Evolutionary conservation across 345 rosid genomes (phyloP).

Genomic region (Durio zibethinus): DNA sequence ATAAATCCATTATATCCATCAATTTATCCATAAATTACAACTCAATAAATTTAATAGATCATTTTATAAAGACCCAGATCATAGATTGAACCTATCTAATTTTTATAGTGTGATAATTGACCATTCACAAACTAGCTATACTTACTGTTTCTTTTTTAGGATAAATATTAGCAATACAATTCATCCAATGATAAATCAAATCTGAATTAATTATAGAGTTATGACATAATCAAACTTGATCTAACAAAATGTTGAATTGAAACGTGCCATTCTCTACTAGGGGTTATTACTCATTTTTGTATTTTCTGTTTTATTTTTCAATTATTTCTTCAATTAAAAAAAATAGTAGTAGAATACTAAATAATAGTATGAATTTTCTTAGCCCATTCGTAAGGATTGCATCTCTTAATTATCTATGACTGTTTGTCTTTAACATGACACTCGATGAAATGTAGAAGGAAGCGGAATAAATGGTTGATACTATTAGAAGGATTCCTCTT

Average conservation of each 20-base stretch:
- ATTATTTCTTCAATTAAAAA: background rate
- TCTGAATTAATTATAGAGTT: background rate
- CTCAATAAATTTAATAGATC: background rate
- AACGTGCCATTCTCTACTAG: background rate
- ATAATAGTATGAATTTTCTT: background rate
- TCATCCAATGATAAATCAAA: background rate
- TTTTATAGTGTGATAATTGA: background rate
- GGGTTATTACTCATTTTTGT: slow-evolving; percentile 6
- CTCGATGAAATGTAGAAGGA: too few relatives aligned
- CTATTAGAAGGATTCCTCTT: too few relatives aligned
- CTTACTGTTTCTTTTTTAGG: background rate
- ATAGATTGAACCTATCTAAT: background rate
- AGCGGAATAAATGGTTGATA: too few relatives aligned
- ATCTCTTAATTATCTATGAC: background rate
- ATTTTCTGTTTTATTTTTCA: background rate
- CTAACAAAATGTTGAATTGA: background rate
- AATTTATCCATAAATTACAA: too few relatives aligned
- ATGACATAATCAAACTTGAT: slow-evolving; percentile 4
- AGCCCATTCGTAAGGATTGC: background rate
- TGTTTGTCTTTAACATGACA: background rate
- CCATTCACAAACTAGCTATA: background rate
- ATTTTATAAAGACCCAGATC: background rate
- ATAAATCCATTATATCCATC: too few relatives aligned
- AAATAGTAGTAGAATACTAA: background rate
- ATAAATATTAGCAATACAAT: background rate